Conservation (phyloP, 495 filamentous ascomycete species). For the Tuber aestivum region DNA sequence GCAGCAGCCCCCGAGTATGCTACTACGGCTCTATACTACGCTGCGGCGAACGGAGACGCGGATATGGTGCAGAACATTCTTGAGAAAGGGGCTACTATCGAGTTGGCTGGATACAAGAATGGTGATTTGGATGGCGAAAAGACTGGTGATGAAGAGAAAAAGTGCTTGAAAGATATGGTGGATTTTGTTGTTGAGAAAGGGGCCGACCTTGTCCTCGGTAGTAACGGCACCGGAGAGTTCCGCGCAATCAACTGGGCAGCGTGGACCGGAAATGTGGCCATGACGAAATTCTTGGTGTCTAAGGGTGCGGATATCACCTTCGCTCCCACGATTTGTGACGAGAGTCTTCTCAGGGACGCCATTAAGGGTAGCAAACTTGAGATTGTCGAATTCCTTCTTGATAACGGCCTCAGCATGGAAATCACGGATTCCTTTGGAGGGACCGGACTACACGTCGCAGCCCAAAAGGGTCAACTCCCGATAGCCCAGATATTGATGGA, state of each 20-base stretch:
- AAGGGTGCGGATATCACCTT: slow-evolving; percentile 19
- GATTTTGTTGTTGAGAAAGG: slow-evolving; percentile 21
- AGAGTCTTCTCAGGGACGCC: neutral
- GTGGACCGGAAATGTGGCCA: slow-evolving; percentile 10
- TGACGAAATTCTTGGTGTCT: slow-evolving; percentile 22
- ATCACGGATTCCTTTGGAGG: neutral
- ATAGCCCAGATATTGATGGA: slow-evolving; percentile 42
- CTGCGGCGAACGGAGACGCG: slow-evolving; percentile 21
- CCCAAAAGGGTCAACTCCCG: slow-evolving; percentile 24
- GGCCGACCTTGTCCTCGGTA: slow-evolving; percentile 20
- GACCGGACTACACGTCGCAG: slow-evolving; percentile 34
- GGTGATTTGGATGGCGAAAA: slow-evolving; percentile 7
- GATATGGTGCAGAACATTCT: slow-evolving; percentile 22
- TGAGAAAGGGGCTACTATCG: slow-evolving; percentile 12
- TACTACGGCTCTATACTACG: slow-evolving; percentile 25
- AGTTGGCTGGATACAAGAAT: slow-evolving; percentile 10
- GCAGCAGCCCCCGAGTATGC: slow-evolving; percentile 24
- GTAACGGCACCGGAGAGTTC: slow-evolving; percentile 16
- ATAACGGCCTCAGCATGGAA: slow-evolving; percentile 39
- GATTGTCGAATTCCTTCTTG: slow-evolving; percentile 30
- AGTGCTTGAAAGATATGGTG: slow-evolving; percentile 14
- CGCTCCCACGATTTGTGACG: neutral
- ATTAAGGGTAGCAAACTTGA: slow-evolving; percentile 4
- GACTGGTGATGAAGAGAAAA: slow-evolving; percentile 12
- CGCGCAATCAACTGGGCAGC: slow-evolving; percentile 31